Evolutionary conservation across 495 filamentous ascomycete species (phyloP), one percentile per base, ranked within the genome.

Genomic region (Immersiella caudata): DNA sequence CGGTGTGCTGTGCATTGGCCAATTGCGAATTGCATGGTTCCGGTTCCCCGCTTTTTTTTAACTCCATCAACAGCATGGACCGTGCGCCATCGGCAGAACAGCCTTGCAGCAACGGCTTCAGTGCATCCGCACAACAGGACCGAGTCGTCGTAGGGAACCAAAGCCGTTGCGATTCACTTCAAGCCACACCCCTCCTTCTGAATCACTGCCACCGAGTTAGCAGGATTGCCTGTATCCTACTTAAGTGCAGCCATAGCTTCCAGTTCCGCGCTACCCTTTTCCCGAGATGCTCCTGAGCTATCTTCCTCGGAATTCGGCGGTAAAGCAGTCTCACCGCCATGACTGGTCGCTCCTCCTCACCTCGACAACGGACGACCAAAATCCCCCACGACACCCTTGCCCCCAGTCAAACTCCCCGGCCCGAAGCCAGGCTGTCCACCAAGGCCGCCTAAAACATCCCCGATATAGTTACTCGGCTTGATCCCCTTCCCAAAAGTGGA

Each of bases 401-500:
- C 27, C 64, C 40, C 40, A 14, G 16, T 46, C 40, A 46, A 33
- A 62, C 77, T 81, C 0, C 85, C 86, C 0, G 86, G 84, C 0
- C 89, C 90, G 78, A 91, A 92, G 73, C 90, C 87, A 0, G 89
- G 89, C 26, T 71, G 71, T 6, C 88, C 89, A 16, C 90, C 89
- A 46, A 92, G 69, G 8, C 85, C 85, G 9, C 89, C 90, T 64
- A 90, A 87, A 60, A 91, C 87, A 73, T 93, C 88, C 8, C 91
- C 91, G 35, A 93, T 80, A 67, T 93, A 93, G 71, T 92, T 93
- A 18, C 64, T 79, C 0, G 89, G 77, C 74, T 85, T 82, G 59
- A 93, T 75, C 14, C 91, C 90, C 22, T 70, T 64, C 26, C 79
- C 73, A 67, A 89, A 93, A 0, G 76, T 87, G 18, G 64, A 68